A percentile compares a stretch with the other conserved stretches of the same genome.
These are phyloP conservation scores for Buddleja alternifolia DNA, from an alignment of 257 asterid genomes.

Conservation along the genomic window DNA sequence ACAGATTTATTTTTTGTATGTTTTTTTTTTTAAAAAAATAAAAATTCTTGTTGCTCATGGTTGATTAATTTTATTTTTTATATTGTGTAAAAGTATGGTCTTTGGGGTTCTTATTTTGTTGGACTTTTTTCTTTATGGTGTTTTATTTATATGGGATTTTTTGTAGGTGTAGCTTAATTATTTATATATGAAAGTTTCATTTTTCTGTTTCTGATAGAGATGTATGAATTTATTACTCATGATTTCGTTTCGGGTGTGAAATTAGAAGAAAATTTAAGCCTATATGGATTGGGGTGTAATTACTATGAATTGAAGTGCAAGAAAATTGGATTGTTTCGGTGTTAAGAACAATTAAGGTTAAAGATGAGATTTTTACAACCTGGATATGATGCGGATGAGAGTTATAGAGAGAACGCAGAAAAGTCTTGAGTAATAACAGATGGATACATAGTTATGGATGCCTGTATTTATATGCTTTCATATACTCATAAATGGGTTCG, in stretches of 20 bases:
- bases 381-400: conserved; percentile 17
- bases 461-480: neutral
- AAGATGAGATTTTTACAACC: conserved; percentile 24
- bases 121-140: neutral
- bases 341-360: neutral
- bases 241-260: neutral
- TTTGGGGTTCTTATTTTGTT: neutral
- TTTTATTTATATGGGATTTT: conserved; percentile 12
- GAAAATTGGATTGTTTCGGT: conserved; percentile 4
- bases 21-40: neutral
- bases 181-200: neutral
- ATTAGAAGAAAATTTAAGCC: neutral
- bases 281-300: neutral
- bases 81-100: neutral
- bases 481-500: neutral
- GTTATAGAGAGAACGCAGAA: neutral
- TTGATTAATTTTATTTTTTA: neutral
- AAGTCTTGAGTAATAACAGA: neutral
- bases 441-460: conserved; percentile 17
- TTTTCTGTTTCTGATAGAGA: conserved; percentile 13
- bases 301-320: conserved; percentile 24
- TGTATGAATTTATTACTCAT: neutral
- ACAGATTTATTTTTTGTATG: neutral
- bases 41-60: no score
- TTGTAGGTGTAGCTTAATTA: conserved; percentile 14